These are phyloP conservation scores for Salix dunnii DNA, from an alignment of 345 rosid species.

Conservation along the genomic window DNA sequence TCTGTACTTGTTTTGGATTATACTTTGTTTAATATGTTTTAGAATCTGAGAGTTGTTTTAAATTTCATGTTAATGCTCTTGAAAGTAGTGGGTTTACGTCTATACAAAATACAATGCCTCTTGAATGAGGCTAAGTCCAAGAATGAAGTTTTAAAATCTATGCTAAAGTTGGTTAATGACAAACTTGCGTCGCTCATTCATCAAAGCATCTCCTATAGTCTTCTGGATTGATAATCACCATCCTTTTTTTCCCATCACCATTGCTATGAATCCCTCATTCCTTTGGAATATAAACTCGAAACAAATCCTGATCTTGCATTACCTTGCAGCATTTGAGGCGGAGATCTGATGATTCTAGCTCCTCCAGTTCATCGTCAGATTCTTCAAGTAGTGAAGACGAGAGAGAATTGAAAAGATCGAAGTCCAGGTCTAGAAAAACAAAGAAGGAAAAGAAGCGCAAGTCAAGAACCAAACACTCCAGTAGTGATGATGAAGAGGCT, in stretches of 20 bases:
- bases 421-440: constrained; percentile 65
- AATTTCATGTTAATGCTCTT: neutral
- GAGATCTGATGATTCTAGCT: constrained; percentile 53
- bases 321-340: constrained; percentile 65
- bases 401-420: constrained; percentile 67
- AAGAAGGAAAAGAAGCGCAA: constrained; percentile 72
- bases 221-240: neutral
- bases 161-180: too few species aligned
- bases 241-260: neutral
- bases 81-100: neutral
- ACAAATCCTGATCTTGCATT: constrained; percentile 6
- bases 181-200: too few species aligned
- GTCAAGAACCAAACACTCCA: constrained; percentile 53
- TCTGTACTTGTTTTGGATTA: neutral
- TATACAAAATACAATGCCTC: too few species aligned
- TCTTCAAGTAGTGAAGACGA: constrained; percentile 75
- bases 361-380: constrained; percentile 65
- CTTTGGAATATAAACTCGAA: neutral
- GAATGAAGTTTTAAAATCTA: too few species aligned
- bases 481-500: constrained; percentile 42
- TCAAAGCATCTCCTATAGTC: neutral
- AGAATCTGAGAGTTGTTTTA: neutral
- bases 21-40: neutral
- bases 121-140: too few species aligned
- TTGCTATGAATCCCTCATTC: neutral